Base-by-base conservation (phyloP, 331 rosid species). In the Rhamnella rubrinervis region DNA sequence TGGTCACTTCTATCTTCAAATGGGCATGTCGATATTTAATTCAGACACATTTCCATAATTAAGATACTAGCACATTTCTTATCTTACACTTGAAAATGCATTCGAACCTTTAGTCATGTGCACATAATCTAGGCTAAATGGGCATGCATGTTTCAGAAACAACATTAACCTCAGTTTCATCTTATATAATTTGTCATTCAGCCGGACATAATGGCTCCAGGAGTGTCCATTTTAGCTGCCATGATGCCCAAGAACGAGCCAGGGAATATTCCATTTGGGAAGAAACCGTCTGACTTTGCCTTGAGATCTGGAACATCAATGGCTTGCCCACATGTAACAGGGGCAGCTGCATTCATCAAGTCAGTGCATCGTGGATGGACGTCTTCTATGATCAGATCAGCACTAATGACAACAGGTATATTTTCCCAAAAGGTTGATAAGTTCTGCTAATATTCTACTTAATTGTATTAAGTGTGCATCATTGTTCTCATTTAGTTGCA, bases 121-220 rank as follows among this genome's bases (percentile, higher is more conserved):
- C 49, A 8, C 12, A 44, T 44, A 44, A 44, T 44, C 14, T 12
- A 44, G 49, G 14, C 11, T 44, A 44, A 44, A 44, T 2, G 49
- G 14, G 12, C 15, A 11, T 44, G 14, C 49, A 53, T 18, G 25
- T 18, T 71, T 72, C 68, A 38, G n/a, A 55, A 47, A 61, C 37
- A 26, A 55, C 11, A 19, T 53, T 46, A 46, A 69, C 23, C 0
- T 0, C 9, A 20, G 46, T 19, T 63, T 15, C 19, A n/a, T 49
- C 57, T 55, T 65, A 17, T 5, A 44, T 53, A 35, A 40, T 61
- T 15, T 77, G 40, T 52, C 73, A 31, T 66, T 38, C 89, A 93
- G 98, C 98, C 98, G 0, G 98, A 93, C 70, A 80, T 93, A 63
- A 85, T 83, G 88, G 97, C 97, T 59, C 96, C 97, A 2, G 98